Percentiles rank a stretch among this genome's conserved stretches.
These are phyloP conservation scores for Scleroderma citrinum DNA, from an alignment of 768 basidiomycete genomes.

Conservation along the genomic window DNA sequence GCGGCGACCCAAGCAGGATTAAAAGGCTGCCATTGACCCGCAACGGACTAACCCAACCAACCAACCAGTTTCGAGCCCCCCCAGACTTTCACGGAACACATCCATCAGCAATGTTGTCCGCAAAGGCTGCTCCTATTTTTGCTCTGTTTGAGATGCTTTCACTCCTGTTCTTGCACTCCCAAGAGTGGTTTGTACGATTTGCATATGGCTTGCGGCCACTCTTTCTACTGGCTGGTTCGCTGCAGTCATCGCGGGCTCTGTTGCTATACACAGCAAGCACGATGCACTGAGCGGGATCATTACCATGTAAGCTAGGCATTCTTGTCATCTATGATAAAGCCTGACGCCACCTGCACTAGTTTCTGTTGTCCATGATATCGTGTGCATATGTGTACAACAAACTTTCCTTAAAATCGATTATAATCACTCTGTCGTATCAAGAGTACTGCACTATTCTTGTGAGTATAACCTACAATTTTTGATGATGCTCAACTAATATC, in stretches of 20 bases:
- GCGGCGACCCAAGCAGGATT: background rate
- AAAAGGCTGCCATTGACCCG: background rate
- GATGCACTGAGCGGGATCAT: background rate
- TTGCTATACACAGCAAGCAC: background rate
- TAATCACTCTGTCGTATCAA: too few relatives aligned
- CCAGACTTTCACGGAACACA: background rate
- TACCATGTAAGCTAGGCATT: background rate
- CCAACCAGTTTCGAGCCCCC: background rate
- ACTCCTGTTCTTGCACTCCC: background rate
- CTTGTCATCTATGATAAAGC: background rate
- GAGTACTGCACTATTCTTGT: background rate
- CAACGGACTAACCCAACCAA: background rate
- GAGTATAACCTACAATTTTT: too few relatives aligned
- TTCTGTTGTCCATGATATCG: background rate
- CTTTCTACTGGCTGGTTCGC: background rate
- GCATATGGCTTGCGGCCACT: background rate
- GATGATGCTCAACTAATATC: too few relatives aligned
- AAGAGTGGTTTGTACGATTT: constrained; percentile 1
- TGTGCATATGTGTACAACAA: background rate
- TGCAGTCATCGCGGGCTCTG: background rate
- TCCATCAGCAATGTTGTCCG: background rate
- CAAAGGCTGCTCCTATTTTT: background rate
- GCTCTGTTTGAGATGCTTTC: background rate
- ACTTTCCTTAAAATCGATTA: background rate
- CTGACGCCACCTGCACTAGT: too few relatives aligned